Percentiles rank a stretch among this genome's conserved stretches.
These are phyloP conservation scores for Pseudoneurospora amorphoporcata DNA, from an alignment of 495 filamentous ascomycete species.

Conservation along the genomic window DNA sequence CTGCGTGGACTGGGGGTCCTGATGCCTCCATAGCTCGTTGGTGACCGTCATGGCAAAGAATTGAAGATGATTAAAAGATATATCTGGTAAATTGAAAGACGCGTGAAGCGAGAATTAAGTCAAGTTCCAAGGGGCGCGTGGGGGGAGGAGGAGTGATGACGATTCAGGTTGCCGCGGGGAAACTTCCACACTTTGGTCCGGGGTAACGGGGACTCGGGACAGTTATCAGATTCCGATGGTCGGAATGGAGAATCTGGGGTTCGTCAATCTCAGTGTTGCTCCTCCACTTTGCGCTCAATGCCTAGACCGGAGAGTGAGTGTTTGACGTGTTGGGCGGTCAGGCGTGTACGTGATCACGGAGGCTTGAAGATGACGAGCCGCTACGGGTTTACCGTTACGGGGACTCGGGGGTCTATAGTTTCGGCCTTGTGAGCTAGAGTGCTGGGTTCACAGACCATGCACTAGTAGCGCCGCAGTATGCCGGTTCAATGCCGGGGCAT, in stretches of 20 bases:
- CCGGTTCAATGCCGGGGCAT: background rate
- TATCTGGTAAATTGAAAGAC: background rate
- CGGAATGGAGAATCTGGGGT: background rate
- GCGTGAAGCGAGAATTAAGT: background rate
- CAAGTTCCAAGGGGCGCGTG: background rate
- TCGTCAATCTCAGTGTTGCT: background rate
- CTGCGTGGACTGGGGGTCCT: conserved; percentile 52
- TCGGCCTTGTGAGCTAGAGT: background rate
- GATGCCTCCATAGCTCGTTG: conserved; percentile 60
- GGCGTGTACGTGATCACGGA: background rate
- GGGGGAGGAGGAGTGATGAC: background rate
- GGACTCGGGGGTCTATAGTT: background rate
- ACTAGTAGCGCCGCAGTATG: background rate
- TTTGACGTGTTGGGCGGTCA: background rate
- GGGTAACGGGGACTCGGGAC: background rate
- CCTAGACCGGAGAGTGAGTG: background rate
- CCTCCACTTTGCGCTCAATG: background rate
- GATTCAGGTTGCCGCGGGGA: background rate
- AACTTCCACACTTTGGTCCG: background rate
- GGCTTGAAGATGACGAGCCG: background rate
- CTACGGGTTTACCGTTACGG: background rate
- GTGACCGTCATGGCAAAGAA: conserved; percentile 20
- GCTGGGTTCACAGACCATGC: background rate
- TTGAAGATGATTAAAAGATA: background rate
- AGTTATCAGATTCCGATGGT: background rate